phyloP scores from a whole-genome alignment of 2,329 filamentous ascomycete genomes.

The Aspergillus sp. region DNA sequence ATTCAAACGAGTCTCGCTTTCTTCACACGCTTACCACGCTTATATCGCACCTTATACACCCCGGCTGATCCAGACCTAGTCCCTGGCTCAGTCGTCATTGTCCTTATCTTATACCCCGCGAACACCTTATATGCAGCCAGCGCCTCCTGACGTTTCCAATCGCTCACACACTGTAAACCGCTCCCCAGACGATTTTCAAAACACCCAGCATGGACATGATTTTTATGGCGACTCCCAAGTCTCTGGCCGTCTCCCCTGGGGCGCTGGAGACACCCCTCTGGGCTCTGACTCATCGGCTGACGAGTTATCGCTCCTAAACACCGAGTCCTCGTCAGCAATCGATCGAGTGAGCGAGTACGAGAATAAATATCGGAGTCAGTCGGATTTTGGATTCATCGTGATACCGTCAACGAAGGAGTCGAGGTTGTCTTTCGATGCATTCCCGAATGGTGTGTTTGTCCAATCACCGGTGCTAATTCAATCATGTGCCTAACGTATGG shows the following conservation, averaged over 20 bases:
- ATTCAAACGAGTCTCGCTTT: neutral
- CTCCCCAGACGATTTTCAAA: slow-evolving; percentile 34
- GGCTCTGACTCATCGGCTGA: slow-evolving; percentile 24
- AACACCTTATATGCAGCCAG: slow-evolving; percentile 66
- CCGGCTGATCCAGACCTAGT: slow-evolving; percentile 52
- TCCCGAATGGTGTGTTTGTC: slow-evolving; percentile 74
- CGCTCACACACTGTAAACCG: slow-evolving; percentile 43
- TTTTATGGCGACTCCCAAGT: slow-evolving; percentile 43
- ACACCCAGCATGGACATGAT: slow-evolving; percentile 62
- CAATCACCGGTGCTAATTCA: slow-evolving; percentile 1
- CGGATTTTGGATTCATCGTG: slow-evolving; percentile 54
- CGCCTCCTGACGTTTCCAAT: slow-evolving; percentile 52
- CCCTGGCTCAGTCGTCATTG: slow-evolving; percentile 57
- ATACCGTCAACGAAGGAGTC: slow-evolving; percentile 46
- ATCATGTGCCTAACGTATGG: slow-evolving; percentile 15
- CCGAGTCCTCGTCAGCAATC: slow-evolving; percentile 43
- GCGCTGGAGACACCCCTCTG: slow-evolving; percentile 34
- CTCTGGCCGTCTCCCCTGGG: slow-evolving; percentile 45
- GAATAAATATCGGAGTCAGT: slow-evolving; percentile 43
- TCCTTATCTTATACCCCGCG: slow-evolving; percentile 28
- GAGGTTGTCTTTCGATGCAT: slow-evolving; percentile 53
- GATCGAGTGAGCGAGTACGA: slow-evolving; percentile 59
- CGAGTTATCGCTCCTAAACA: slow-evolving; percentile 27
- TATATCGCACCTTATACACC: slow-evolving; percentile 6
- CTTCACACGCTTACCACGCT: slow-evolving; percentile 7